Conservation (phyloP, 805 yeast species). For the Lipomyces lipofer region DNA sequence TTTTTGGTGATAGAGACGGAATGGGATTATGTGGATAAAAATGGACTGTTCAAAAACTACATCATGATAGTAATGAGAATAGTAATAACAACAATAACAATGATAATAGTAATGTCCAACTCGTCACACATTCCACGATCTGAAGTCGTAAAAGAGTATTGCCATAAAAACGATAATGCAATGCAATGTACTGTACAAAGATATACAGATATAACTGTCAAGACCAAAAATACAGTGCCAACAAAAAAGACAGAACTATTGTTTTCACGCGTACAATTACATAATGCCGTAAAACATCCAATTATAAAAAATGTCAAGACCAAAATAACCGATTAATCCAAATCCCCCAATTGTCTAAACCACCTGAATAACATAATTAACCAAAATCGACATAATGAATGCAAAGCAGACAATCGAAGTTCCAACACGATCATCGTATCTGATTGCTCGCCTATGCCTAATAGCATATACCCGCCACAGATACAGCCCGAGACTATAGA, state of each 20-base stretch:
- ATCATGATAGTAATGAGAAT: no score
- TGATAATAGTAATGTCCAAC: no score
- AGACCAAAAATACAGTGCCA: neutral
- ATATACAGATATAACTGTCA: neutral
- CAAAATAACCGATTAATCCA: no score
- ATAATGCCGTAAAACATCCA: no score
- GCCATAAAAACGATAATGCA: no score
- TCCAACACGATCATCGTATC: constrained; percentile 85
- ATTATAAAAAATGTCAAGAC: no score
- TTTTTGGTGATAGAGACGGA: no score
- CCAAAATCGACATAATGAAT: constrained; percentile 64
- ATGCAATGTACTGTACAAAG: neutral
- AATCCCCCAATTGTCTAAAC: neutral
- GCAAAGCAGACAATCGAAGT: constrained; percentile 80
- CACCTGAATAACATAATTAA: constrained; percentile 37
- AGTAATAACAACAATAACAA: no score
- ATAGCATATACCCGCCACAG: constrained; percentile 80
- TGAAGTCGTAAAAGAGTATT: no score
- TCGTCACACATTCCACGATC: no score
- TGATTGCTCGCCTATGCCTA: constrained; percentile 75
- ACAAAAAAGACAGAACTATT: neutral
- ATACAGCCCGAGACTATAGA: constrained; percentile 72
- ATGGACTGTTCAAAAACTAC: no score
- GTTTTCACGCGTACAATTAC: neutral
- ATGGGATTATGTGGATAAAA: no score